Evolutionary conservation across 2,329 filamentous ascomycete genomes (phyloP), one percentile per base, ranked within the genome.

Genomic region (Ascochyta lentis): DNA sequence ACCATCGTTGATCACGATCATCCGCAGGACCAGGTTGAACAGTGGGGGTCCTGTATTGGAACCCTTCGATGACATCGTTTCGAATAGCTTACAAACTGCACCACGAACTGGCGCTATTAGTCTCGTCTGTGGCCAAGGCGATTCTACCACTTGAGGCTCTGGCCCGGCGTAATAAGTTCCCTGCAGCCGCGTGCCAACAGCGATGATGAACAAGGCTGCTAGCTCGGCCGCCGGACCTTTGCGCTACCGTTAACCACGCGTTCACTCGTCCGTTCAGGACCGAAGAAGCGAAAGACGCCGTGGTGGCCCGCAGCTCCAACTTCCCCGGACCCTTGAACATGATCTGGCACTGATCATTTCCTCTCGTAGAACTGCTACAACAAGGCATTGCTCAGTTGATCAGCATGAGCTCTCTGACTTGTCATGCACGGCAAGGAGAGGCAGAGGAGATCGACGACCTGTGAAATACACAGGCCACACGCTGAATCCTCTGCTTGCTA

Each of bases 41-140:
- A 50, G 49, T 51, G 49, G 49, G 41, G 33, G 34, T 4, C 26
- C 26, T 44, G n/a, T 45, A 51, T 51, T 45, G 49, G 16, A 45
- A 44, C 34, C 27, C 16, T 2, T n/a, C 9, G 34, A 51, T 51
- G 49, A 51, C 49, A 51, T 51, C 49, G 33, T 51, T 24, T 16
- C 24, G 40, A 15, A 24, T 22, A 19, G 16, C 34, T 45, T 40
- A 40, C 24, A 42, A 33, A 34, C 34, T 51, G 33, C 13, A 45
- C 26, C 16, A 31, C 10, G 24, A 9, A 24, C 4, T 27, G n/a
- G 22, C 37, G 39, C 23, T 16, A 6, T 41, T 35, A 34, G 6
- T 19, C 6, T 26, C 9, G 12, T 13, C n/a, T 13, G n/a, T 9
- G 26, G 41, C 27, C 15, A 26, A 29, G 26, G 8, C n/a, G 24